phyloP scores from a whole-genome alignment of 2,329 filamentous ascomycete genomes.

The Paraphaeosphaeria sporulosa region DNA sequence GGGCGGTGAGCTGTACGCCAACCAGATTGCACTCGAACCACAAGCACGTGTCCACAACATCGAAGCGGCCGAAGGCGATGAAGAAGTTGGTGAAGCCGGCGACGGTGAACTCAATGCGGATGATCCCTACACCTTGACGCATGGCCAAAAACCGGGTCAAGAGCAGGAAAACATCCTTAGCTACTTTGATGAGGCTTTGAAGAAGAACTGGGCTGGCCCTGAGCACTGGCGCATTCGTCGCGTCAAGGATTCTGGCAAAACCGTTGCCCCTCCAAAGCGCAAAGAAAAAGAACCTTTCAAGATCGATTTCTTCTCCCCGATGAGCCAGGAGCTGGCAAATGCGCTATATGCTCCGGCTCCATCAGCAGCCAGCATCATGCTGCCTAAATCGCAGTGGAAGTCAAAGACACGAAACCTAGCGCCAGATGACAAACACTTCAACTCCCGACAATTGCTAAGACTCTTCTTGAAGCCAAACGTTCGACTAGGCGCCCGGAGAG shows the following conservation, averaged over 20 bases:
- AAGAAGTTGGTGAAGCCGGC: slow-evolving; percentile 54
- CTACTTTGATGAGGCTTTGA: slow-evolving; percentile 95
- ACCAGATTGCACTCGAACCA: slow-evolving; percentile 84
- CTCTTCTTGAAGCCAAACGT: slow-evolving; percentile 96
- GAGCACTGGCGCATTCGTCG: slow-evolving; percentile 98
- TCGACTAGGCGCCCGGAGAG: slow-evolving; percentile 73
- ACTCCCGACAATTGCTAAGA: slow-evolving; percentile 85
- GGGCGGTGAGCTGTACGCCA: slow-evolving; percentile 94
- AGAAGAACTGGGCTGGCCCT: slow-evolving; percentile 98
- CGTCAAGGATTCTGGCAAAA: slow-evolving; percentile 78
- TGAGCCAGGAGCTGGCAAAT: slow-evolving; percentile 75
- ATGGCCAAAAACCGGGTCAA: slow-evolving; percentile 71
- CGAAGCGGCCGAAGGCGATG: slow-evolving; percentile 64
- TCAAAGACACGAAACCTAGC: slow-evolving; percentile 91
- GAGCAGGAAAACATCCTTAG: slow-evolving; percentile 95
- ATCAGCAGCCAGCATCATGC: slow-evolving; percentile 79
- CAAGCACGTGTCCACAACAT: slow-evolving; percentile 82
- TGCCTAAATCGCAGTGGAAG: slow-evolving; percentile 95
- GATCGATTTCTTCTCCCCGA: slow-evolving; percentile 84
- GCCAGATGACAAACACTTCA: slow-evolving; percentile 98
- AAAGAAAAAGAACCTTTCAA: slow-evolving; percentile 98
- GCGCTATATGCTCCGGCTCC: slow-evolving; percentile 81
- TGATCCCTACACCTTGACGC: slow-evolving; percentile 80
- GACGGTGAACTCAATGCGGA: slow-evolving; percentile 62
- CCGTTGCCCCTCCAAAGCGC: slow-evolving; percentile 66